These are phyloP conservation scores for Grammothele lineata DNA, from an alignment of 768 basidiomycete genomes.

Conservation along the genomic window DNA sequence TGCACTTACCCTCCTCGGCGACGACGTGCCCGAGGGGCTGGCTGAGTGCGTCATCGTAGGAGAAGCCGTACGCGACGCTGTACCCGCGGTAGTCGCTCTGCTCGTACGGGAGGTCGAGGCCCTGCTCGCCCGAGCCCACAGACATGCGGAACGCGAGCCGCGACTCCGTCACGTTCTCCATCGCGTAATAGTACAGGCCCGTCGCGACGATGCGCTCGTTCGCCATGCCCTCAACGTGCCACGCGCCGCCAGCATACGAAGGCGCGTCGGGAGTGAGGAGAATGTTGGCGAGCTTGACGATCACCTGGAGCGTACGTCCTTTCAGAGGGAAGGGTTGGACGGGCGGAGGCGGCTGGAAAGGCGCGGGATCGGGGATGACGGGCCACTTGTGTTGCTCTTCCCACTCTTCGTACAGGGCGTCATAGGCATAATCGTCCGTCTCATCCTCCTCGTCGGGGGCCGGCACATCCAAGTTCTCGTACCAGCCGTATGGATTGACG, in stretches of 20 bases:
- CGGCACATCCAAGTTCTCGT: constrained; percentile 2
- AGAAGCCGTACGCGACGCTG: background rate
- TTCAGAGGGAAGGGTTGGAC: constrained; percentile 4
- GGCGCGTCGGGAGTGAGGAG: constrained; percentile 7
- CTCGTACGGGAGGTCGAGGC: background rate
- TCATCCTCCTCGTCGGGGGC: constrained; percentile 27
- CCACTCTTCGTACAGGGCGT: constrained; percentile 27
- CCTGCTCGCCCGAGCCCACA: constrained; percentile 3
- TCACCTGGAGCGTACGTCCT: constrained; percentile 28
- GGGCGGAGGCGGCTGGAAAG: constrained; percentile 4
- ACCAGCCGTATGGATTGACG: constrained; percentile 7
- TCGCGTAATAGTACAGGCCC: constrained; percentile 21
- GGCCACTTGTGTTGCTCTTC: constrained; percentile 3
- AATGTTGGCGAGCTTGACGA: constrained; percentile 38
- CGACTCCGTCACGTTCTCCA: constrained; percentile 27
- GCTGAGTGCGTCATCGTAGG: constrained; percentile 4
- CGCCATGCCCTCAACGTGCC: constrained; percentile 33
- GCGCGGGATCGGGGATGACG: constrained; percentile 12
- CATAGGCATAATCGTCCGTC: constrained; percentile 17
- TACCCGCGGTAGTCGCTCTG: constrained; percentile 2
- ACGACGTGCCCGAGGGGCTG: constrained; percentile 23
- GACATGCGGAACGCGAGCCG: constrained; percentile 29
- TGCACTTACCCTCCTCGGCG: constrained; percentile 5
- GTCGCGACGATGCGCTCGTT: constrained; percentile 13
- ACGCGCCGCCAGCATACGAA: constrained; percentile 20